A percentile compares a stretch with the other conserved stretches of the same genome.
Conservation (phyloP, 148 eudicot species). For the Camellia granthamiana region DNA sequence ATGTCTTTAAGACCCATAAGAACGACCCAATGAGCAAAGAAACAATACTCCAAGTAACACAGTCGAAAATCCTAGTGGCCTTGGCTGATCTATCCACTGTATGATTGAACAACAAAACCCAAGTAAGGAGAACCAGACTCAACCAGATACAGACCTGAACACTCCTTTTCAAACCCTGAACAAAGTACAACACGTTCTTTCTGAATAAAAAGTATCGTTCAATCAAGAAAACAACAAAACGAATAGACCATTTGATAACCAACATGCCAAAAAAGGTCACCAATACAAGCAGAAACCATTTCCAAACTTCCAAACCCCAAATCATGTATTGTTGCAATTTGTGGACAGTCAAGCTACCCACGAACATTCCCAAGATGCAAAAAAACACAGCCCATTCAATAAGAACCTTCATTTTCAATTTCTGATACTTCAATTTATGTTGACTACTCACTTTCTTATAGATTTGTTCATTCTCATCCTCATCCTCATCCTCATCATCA, state of each 20-base stretch:
- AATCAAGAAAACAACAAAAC: slow-evolving; percentile 59
- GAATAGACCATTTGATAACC: slow-evolving; percentile 61
- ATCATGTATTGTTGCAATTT: slow-evolving; percentile 26
- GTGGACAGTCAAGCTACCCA: slow-evolving; percentile 48
- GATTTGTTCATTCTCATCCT: slow-evolving; percentile 64
- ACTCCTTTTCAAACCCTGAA: slow-evolving; percentile 67
- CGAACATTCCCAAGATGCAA: slow-evolving; percentile 36
- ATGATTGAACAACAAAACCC: slow-evolving; percentile 49
- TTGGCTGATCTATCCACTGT: slow-evolving; percentile 28
- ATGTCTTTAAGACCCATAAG: slow-evolving; percentile 74
- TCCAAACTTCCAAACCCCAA: slow-evolving; percentile 59
- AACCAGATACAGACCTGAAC: slow-evolving; percentile 70
- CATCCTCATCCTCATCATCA: slow-evolving; percentile 31
- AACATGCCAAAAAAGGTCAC: slow-evolving; percentile 75
- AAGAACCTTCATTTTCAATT: slow-evolving; percentile 51
- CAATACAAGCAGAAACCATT: slow-evolving; percentile 66
- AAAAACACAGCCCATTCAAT: slow-evolving; percentile 49
- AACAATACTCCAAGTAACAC: slow-evolving; percentile 49
- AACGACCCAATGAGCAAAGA: slow-evolving; percentile 58
- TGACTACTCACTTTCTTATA: slow-evolving; percentile 61
- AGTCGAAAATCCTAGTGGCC: slow-evolving; percentile 28
- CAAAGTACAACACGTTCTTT: slow-evolving; percentile 78
- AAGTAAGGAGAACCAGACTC: slow-evolving; percentile 61
- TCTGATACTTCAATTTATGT: slow-evolving; percentile 39
- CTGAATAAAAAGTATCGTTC: slow-evolving; percentile 65